Evolutionary conservation across 306 rosid genomes (phyloP).

Genomic region (Cicer chorassanicum): DNA sequence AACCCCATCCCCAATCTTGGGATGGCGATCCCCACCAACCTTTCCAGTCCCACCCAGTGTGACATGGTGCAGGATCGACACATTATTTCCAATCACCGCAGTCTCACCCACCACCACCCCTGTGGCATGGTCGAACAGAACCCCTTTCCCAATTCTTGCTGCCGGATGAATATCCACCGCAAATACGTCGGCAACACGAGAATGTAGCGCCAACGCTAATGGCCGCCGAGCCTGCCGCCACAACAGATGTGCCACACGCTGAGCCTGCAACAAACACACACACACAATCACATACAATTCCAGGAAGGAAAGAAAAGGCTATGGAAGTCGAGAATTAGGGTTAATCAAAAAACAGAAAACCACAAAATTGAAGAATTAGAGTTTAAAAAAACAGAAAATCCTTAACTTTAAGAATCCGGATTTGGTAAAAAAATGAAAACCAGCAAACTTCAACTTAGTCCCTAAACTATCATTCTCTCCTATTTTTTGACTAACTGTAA

Average conservation of each 20-base stretch:
- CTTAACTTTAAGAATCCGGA: neutral
- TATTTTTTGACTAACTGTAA: neutral
- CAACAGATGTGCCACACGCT: constrained; percentile 78
- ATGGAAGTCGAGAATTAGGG: neutral
- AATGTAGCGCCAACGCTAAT: constrained; percentile 81
- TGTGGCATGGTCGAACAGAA: constrained; percentile 87
- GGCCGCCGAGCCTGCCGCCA: constrained; percentile 85
- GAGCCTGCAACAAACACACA: constrained; percentile 61
- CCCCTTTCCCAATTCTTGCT: constrained; percentile 80
- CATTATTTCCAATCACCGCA: constrained; percentile 91
- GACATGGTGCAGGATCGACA: constrained; percentile 90
- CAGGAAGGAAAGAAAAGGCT: neutral
- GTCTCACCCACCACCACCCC: constrained; percentile 98
- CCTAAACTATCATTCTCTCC: neutral
- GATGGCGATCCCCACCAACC: constrained; percentile 87
- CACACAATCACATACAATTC: constrained; percentile 8
- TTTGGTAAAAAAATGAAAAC: neutral
- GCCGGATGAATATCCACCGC: constrained; percentile 97
- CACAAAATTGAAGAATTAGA: neutral
- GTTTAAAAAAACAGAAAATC: neutral
- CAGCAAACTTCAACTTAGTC: neutral
- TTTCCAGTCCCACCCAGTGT: constrained; percentile 97
- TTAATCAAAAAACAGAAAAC: constrained; percentile 1
- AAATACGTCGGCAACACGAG: constrained; percentile 81
- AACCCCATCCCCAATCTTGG: constrained; percentile 92